Conservation (phyloP, 2,329 filamentous ascomycete species). For the Thelonectria rubi region DNA sequence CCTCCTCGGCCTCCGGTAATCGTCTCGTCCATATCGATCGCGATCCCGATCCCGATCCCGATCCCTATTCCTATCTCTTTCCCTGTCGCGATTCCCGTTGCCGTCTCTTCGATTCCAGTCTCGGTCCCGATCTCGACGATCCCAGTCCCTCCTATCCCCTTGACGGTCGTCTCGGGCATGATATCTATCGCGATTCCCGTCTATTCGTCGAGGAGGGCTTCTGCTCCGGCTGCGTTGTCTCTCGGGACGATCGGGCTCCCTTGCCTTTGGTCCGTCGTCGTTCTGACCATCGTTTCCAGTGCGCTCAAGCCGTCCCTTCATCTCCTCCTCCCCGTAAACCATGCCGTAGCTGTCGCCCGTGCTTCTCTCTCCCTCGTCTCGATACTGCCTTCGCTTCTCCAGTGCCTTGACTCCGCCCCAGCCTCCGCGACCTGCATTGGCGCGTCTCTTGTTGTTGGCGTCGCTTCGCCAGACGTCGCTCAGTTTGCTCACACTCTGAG, state of each 20-base stretch:
- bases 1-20: conserved; percentile 36
- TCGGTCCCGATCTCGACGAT: conserved; percentile 39
- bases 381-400: conserved; percentile 91
- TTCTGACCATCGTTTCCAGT: conserved; percentile 45
- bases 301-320: conserved; percentile 61
- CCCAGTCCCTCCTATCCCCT: conserved; percentile 42
- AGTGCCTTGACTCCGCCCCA: conserved; percentile 91
- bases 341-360: conserved; percentile 71
- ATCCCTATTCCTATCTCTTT: conserved; percentile 43
- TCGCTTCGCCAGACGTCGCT: conserved; percentile 89
- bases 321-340: conserved; percentile 80
- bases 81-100: conserved; percentile 43
- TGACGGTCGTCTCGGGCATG: conserved; percentile 40
- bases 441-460: conserved; percentile 80
- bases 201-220: conserved; percentile 30
- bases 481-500: conserved; percentile 88
- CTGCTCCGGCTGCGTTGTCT: conserved; percentile 32
- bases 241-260: conserved; percentile 19
- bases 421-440: conserved; percentile 70
- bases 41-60: conserved; percentile 39
- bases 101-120: conserved; percentile 43
- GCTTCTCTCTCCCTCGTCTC: conserved; percentile 66
- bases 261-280: conserved; percentile 28
- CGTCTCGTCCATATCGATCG: conserved; percentile 39
- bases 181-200: conserved; percentile 41